Evolutionary conservation across 1,139 yeast genomes (phyloP).

Genomic region (Yamadazyma conglobata): DNA sequence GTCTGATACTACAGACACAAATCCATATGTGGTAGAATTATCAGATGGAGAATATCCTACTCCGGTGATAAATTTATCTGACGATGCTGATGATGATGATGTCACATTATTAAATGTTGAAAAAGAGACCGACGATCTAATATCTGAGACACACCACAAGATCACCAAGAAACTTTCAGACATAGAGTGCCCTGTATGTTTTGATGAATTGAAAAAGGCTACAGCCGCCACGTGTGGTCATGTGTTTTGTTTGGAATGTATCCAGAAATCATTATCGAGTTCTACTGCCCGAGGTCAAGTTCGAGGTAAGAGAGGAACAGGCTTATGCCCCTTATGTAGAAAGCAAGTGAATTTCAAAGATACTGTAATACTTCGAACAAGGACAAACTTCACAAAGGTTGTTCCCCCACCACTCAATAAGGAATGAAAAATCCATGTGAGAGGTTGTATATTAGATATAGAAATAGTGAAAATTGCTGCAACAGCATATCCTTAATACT

Average conservation of each 20-base stretch:
- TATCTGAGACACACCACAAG: slow-evolving; percentile 20
- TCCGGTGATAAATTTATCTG: slow-evolving; percentile 9
- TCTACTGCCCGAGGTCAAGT: slow-evolving; percentile 44
- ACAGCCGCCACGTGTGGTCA: slow-evolving; percentile 47
- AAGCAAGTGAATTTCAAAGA: slow-evolving; percentile 40
- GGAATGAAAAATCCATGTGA: too few relatives aligned
- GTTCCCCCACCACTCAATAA: slow-evolving; percentile 14
- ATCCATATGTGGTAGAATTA: neutral
- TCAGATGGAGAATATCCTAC: slow-evolving; percentile 1
- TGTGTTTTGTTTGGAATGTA: slow-evolving; percentile 43
- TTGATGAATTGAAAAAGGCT: slow-evolving; percentile 39
- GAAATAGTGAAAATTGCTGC: slow-evolving; percentile 1
- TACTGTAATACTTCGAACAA: slow-evolving; percentile 34
- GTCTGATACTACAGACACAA: neutral
- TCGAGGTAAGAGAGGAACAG: slow-evolving; percentile 33
- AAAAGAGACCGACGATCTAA: slow-evolving; percentile 32
- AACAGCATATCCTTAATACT: too few relatives aligned
- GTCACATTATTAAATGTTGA: slow-evolving; percentile 38
- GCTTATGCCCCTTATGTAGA: slow-evolving; percentile 46
- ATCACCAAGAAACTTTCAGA: slow-evolving; percentile 32
- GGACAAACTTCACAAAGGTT: slow-evolving; percentile 12
- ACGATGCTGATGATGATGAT: slow-evolving; percentile 31
- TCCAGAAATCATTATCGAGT: slow-evolving; percentile 40
- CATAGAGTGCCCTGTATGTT: slow-evolving; percentile 46
- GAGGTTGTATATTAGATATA: neutral